These are phyloP conservation scores for Rhizopogon vulgaris DNA, from an alignment of 768 basidiomycete species.

Conservation along the genomic window DNA sequence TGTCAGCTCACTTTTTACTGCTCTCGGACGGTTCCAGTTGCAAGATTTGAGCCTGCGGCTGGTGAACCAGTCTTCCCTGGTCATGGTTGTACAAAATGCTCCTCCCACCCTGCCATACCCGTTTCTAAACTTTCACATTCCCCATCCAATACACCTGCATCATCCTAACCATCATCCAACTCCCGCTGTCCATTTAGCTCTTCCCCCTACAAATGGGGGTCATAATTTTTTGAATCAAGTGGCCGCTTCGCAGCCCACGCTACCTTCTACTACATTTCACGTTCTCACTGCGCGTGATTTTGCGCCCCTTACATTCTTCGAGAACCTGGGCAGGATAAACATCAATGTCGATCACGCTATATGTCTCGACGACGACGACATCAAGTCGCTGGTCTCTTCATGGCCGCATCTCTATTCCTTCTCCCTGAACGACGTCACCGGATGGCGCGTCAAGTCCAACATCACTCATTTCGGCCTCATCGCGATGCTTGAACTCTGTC, in stretches of 20 bases:
- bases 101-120: neutral
- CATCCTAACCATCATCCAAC: too few relatives aligned
- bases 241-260: too few relatives aligned
- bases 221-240: too few relatives aligned
- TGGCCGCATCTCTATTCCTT: conserved; percentile 1
- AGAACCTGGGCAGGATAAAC: neutral
- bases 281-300: neutral
- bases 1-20: neutral
- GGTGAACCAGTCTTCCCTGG: neutral
- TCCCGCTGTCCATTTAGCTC: too few relatives aligned
- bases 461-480: neutral
- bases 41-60: neutral
- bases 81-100: neutral
- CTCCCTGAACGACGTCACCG: neutral
- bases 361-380: neutral
- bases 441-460: conserved; percentile 1
- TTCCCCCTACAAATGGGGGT: too few relatives aligned
- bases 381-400: neutral
- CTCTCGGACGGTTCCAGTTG: neutral
- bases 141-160: neutral
- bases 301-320: neutral
- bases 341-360: conserved; percentile 1
- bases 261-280: neutral
- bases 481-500: neutral
- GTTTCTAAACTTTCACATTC: neutral